phyloP scores from a whole-genome alignment of 805 yeast species.

The Pichia kluyveri region DNA sequence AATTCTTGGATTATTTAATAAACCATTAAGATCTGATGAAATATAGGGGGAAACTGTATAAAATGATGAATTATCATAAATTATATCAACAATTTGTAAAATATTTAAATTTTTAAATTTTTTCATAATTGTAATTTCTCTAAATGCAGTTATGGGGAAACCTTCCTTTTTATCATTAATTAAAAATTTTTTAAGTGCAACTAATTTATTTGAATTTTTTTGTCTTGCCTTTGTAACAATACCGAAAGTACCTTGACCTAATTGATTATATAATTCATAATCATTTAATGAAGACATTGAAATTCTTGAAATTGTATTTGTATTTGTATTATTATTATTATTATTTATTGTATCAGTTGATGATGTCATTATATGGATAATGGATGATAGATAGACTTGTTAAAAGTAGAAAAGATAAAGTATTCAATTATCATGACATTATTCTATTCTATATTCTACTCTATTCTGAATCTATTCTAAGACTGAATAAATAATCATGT shows the following conservation, averaged over 20 bases:
- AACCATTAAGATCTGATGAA: conserved; percentile 86
- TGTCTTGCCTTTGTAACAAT: conserved; percentile 76
- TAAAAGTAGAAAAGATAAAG: neutral
- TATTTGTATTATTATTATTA: neutral
- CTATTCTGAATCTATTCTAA: too few species aligned
- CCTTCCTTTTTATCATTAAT: conserved; percentile 70
- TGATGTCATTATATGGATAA: neutral
- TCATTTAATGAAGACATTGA: conserved; percentile 23
- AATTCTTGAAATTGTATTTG: neutral
- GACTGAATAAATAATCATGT: too few species aligned
- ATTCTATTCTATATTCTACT: too few species aligned
- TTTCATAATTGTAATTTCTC: conserved; percentile 83
- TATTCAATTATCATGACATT: too few species aligned
- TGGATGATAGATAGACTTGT: too few species aligned
- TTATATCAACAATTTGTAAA: conserved; percentile 70
- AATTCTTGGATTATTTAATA: conserved; percentile 71
- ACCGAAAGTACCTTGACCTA: conserved; percentile 86
- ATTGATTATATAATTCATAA: conserved; percentile 30
- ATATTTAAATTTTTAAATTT: conserved; percentile 61
- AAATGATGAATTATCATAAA: conserved; percentile 45
- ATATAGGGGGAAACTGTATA: conserved; percentile 90
- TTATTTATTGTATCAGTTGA: neutral
- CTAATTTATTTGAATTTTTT: conserved; percentile 44
- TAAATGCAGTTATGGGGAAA: conserved; percentile 88
- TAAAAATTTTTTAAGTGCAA: conserved; percentile 84